A percentile compares a stretch with the other conserved stretches of the same genome.
Conservation (phyloP, 2,329 filamentous ascomycete species). For the Phaeoacremonium minimum region DNA sequence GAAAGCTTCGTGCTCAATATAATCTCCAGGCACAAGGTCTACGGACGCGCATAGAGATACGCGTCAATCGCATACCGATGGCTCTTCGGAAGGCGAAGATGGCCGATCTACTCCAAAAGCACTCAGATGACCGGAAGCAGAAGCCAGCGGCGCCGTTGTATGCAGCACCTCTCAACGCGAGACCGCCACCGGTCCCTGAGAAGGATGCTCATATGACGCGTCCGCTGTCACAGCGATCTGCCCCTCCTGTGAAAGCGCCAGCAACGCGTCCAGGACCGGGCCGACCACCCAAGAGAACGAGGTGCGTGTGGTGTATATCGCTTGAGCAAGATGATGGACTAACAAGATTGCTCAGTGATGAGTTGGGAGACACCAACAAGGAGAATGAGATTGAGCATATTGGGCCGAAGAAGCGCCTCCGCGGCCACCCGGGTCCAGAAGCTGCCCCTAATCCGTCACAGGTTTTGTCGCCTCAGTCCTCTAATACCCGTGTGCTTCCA, state of each 20-base stretch:
- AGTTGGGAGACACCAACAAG: conserved; percentile 65
- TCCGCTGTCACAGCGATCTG: conserved; percentile 1
- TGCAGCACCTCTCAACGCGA: conserved; percentile 17
- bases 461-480: conserved; percentile 77
- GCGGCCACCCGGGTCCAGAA: conserved; percentile 37
- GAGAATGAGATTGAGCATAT: conserved; percentile 62
- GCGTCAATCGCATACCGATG: conserved; percentile 86
- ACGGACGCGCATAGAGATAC: conserved; percentile 81
- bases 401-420: conserved; percentile 66
- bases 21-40: conserved; percentile 82
- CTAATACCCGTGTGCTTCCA: conserved; percentile 68
- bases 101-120: conserved; percentile 65
- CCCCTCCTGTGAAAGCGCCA: conserved; percentile 1
- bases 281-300: conserved; percentile 42
- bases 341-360: conserved; percentile 44
- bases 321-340: neutral
- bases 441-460: conserved; percentile 43
- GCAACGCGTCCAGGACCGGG: conserved; percentile 9
- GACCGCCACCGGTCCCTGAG: conserved; percentile 42
- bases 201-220: conserved; percentile 34
- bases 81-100: conserved; percentile 76
- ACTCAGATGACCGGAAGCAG: conserved; percentile 24
- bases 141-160: conserved; percentile 15
- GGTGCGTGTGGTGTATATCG: conserved; percentile 32
- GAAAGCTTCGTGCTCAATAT: conserved; percentile 85